Evolutionary conservation across 257 asterid species (phyloP), one percentile per base, ranked within the genome.

Genomic region (Solanum acaule): DNA sequence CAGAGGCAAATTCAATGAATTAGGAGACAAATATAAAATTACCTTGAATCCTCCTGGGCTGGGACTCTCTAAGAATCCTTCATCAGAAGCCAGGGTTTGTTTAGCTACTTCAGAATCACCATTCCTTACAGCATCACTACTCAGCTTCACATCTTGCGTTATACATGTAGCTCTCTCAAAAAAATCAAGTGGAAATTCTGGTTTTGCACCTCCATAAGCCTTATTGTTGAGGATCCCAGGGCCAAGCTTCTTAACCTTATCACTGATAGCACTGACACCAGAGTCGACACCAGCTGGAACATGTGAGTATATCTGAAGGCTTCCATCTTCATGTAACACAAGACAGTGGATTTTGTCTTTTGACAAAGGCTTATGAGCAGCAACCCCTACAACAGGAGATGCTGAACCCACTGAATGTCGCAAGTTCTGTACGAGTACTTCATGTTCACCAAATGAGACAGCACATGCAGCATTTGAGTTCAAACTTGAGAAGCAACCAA

Each of bases 271-370:
- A 92, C 93, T 89, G 40, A 90, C 93, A 71, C 95, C 94, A 34
- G 90, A 87, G 90, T 95, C 98, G 65, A 90, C 89, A 88, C 98
- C 99, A 65, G 93, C 90, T 5, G 98, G 98, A 72, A 94, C 89
- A 76, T 97, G 99, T 2, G 98, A 95, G 92, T 95, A 94, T 77
- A 96, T 97, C 92, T 97, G 99, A 84, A 97, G 99, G 91, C 99
- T 97, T 90, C 99, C 99, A 93, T 97, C 99, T 76, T 97, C 99
- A 93, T 96, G 98, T 91, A 97, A 91, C 91, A 94, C 92, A 92
- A 97, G 97, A 91, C 99, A 94, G 91, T 97, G 98, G 88, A 95
- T 91, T 94, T 97, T 97, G 91, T 97, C 99, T 92, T 97, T 97
- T 86, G 99, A 95, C 92, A 97, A 90, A 90, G 99, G 98, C 93